Conservation (phyloP, 176 grass and related monocot species). For the Alloteropsis semialata region DNA sequence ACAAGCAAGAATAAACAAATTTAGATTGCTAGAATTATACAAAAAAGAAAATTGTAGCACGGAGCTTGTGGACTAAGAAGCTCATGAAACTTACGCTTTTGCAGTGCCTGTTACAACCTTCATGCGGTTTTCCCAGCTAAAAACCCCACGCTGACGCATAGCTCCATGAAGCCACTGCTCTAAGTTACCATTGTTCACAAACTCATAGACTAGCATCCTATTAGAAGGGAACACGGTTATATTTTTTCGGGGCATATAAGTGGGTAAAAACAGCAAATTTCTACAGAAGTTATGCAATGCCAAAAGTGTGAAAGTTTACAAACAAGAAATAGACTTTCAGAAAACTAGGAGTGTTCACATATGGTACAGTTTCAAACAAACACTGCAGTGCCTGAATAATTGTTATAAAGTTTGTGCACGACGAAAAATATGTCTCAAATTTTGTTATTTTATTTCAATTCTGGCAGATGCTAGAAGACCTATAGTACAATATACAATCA, state of each 20-base stretch:
- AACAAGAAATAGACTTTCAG: neutral
- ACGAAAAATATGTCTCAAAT: neutral
- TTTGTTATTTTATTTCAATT: neutral
- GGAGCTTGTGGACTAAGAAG: neutral
- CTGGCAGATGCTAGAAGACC: neutral
- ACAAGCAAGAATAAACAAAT: constrained; percentile 18
- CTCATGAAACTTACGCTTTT: constrained; percentile 78
- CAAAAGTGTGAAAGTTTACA: neutral
- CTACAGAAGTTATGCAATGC: neutral
- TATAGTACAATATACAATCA: neutral
- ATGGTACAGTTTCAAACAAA: neutral
- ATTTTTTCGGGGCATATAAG: neutral
- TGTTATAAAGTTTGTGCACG: neutral
- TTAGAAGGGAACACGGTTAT: neutral
- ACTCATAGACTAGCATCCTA: constrained; percentile 94
- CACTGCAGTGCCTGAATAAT: neutral
- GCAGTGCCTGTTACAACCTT: constrained; percentile 90
- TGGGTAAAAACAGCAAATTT: neutral
- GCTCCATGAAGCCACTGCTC: constrained; percentile 99
- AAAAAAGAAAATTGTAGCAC: neutral
- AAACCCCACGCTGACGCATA: constrained; percentile 72
- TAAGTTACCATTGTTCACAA: constrained; percentile 96
- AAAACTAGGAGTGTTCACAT: neutral
- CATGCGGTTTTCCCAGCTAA: constrained; percentile 95
- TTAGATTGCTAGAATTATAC: neutral